Percentiles rank a stretch among this genome's conserved stretches.
Conservation (phyloP, 768 basidiomycete species). For the Mycena rebaudengoi region DNA sequence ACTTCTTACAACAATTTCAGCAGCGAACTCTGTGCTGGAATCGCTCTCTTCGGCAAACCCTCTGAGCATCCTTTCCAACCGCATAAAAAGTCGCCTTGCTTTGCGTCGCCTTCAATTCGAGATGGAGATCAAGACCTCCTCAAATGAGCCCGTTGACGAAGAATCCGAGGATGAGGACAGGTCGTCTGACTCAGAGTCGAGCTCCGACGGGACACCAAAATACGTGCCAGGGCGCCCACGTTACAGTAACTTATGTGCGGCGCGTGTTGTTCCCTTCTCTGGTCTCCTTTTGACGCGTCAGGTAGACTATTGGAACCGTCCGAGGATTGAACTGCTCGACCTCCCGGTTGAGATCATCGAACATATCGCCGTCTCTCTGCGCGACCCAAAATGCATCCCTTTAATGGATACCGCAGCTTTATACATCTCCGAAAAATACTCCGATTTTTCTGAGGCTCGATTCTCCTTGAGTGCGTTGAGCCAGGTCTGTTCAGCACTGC, state of each 20-base stretch:
- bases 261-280: not conserved
- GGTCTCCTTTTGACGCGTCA: not conserved
- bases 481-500: slow-evolving; percentile 29
- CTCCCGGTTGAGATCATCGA: slow-evolving; percentile 40
- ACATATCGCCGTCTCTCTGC: slow-evolving; percentile 33
- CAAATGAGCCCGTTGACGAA: not conserved
- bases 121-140: not conserved
- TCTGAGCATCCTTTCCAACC: slow-evolving; percentile 11
- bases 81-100: slow-evolving; percentile 24
- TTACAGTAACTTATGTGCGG: slow-evolving; percentile 20
- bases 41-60: not conserved
- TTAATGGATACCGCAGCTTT: slow-evolving; percentile 33
- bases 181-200: slow-evolving; percentile 16
- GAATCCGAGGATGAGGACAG: slow-evolving; percentile 4
- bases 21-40: not conserved
- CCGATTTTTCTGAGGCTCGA: slow-evolving; percentile 35
- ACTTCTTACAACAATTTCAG: too few species aligned
- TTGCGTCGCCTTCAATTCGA: slow-evolving; percentile 17
- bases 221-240: not conserved
- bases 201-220: not conserved
- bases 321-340: slow-evolving; percentile 34
- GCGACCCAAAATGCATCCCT: slow-evolving; percentile 23
- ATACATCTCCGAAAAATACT: slow-evolving; percentile 37
- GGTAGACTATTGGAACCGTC: slow-evolving; percentile 21
- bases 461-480: slow-evolving; percentile 35